Conservation (phyloP, 371 early-diverging fungal species). For the Syncephalastrum contaminatum region DNA sequence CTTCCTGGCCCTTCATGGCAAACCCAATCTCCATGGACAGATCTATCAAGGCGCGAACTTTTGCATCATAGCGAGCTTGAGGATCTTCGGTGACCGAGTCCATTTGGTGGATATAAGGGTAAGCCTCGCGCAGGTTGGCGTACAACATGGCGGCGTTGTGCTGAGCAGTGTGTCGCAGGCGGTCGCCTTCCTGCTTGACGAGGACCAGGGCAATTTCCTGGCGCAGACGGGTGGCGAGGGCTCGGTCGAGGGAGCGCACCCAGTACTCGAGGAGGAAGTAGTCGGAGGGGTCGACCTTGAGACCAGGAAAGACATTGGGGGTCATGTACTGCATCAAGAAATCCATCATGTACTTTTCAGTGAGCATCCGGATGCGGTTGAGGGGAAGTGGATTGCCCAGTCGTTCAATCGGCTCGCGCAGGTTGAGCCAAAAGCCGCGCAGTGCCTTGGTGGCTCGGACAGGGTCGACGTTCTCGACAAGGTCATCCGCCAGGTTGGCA, state of each 20-base stretch:
- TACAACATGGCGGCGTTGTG: slow-evolving; percentile 8
- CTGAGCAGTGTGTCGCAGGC: neutral
- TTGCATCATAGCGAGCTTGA: slow-evolving; percentile 22
- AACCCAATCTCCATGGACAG: slow-evolving; percentile 34
- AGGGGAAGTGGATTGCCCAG: slow-evolving; percentile 38
- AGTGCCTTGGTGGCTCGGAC: slow-evolving; percentile 41
- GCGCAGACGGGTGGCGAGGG: slow-evolving; percentile 21
- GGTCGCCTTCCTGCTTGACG: slow-evolving; percentile 9
- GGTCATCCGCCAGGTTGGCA: slow-evolving; percentile 37
- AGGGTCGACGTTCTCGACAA: slow-evolving; percentile 43
- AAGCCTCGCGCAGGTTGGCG: slow-evolving; percentile 19
- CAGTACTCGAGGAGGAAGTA: slow-evolving; percentile 16
- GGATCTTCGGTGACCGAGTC: slow-evolving; percentile 23
- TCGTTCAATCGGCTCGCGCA: slow-evolving; percentile 29
- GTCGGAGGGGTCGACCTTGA: slow-evolving; percentile 10
- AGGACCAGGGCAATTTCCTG: slow-evolving; percentile 24
- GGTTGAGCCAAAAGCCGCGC: slow-evolving; percentile 40
- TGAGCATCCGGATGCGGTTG: slow-evolving; percentile 53
- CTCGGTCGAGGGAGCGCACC: slow-evolving; percentile 17
- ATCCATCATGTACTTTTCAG: slow-evolving; percentile 61
- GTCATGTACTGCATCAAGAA: slow-evolving; percentile 43
- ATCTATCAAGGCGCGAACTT: slow-evolving; percentile 33
- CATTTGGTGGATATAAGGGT: slow-evolving; percentile 22
- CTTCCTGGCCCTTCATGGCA: slow-evolving; percentile 48
- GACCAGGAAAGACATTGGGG: slow-evolving; percentile 37